Evolutionary conservation across 352 stramenopile genomes (phyloP).

Genomic region (Plasmopara viticola): DNA sequence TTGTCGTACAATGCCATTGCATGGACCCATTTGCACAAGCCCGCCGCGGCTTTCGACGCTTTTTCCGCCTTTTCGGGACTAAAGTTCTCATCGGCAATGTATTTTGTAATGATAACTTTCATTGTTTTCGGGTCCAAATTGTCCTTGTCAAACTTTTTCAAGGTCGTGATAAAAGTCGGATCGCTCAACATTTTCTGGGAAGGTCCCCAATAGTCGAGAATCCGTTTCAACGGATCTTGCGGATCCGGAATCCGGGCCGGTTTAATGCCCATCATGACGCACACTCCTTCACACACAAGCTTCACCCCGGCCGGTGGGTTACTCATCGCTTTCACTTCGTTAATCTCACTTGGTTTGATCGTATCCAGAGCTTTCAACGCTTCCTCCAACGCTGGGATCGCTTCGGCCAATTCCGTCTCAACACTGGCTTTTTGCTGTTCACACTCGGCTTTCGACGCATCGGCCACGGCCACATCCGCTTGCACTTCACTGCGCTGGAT

Average conservation of each 20-base stretch:
- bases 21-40: slow-evolving; percentile 91
- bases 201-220: slow-evolving; percentile 94
- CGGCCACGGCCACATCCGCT: slow-evolving; percentile 66
- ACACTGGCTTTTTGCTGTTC: slow-evolving; percentile 85
- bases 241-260: slow-evolving; percentile 88
- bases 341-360: slow-evolving; percentile 90
- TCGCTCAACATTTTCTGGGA: slow-evolving; percentile 92
- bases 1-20: slow-evolving; percentile 92
- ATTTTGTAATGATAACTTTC: slow-evolving; percentile 85
- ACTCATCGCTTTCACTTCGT: slow-evolving; percentile 90
- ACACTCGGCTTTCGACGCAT: slow-evolving; percentile 85
- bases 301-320: slow-evolving; percentile 91
- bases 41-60: slow-evolving; percentile 88
- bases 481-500: slow-evolving; percentile 74
- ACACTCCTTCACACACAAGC: slow-evolving; percentile 91
- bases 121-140: slow-evolving; percentile 85
- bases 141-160: slow-evolving; percentile 90
- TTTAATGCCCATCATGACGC: slow-evolving; percentile 93
- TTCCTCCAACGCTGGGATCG: slow-evolving; percentile 89
- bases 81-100: slow-evolving; percentile 90
- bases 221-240: slow-evolving; percentile 86
- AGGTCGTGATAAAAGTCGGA: slow-evolving; percentile 85
- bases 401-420: slow-evolving; percentile 88
- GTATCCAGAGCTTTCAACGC: slow-evolving; percentile 90
- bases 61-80: slow-evolving; percentile 89